phyloP scores from a whole-genome alignment of 805 yeast species.

The Sugiyamaella boreocaroliniensis region DNA sequence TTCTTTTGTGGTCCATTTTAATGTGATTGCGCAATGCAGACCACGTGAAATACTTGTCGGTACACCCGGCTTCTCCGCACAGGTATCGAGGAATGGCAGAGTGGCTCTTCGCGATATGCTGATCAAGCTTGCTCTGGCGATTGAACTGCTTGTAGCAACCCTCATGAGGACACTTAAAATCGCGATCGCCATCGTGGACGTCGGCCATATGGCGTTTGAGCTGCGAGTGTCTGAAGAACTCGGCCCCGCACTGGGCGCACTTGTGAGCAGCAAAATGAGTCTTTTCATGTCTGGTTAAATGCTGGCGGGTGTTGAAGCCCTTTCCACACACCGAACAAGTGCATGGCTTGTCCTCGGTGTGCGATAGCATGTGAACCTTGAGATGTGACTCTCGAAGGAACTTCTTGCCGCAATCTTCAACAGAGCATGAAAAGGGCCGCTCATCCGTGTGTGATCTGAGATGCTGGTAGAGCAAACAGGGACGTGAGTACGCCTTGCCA shows the following conservation, averaged over 20 bases:
- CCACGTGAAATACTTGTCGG: slow-evolving; percentile 20
- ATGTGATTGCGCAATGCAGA: slow-evolving; percentile 59
- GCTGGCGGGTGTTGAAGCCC: slow-evolving; percentile 77
- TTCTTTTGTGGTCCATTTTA: slow-evolving; percentile 65
- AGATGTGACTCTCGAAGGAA: slow-evolving; percentile 78
- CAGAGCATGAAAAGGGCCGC: slow-evolving; percentile 62
- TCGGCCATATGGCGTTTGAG: slow-evolving; percentile 63
- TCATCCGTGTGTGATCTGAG: slow-evolving; percentile 68
- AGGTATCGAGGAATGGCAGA: slow-evolving; percentile 29
- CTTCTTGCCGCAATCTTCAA: slow-evolving; percentile 48
- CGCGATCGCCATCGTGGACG: slow-evolving; percentile 48
- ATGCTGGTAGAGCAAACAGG: slow-evolving; percentile 79
- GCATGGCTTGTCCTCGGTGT: slow-evolving; percentile 59
- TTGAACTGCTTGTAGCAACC: slow-evolving; percentile 59
- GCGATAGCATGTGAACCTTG: slow-evolving; percentile 64
- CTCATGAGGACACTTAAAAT: slow-evolving; percentile 43
- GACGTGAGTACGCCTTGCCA: slow-evolving; percentile 68
- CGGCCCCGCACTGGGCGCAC: slow-evolving; percentile 59
- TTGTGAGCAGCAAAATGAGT: slow-evolving; percentile 65
- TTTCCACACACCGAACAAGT: slow-evolving; percentile 71
- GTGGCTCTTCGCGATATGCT: slow-evolving; percentile 64
- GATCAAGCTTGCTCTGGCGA: slow-evolving; percentile 57
- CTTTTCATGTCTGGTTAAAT: slow-evolving; percentile 70
- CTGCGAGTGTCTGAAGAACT: slow-evolving; percentile 70
- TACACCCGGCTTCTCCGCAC: slow-evolving; percentile 25